Evolutionary conservation across 2,329 filamentous ascomycete genomes (phyloP).

Genomic region (Coleophoma cylindrospora): DNA sequence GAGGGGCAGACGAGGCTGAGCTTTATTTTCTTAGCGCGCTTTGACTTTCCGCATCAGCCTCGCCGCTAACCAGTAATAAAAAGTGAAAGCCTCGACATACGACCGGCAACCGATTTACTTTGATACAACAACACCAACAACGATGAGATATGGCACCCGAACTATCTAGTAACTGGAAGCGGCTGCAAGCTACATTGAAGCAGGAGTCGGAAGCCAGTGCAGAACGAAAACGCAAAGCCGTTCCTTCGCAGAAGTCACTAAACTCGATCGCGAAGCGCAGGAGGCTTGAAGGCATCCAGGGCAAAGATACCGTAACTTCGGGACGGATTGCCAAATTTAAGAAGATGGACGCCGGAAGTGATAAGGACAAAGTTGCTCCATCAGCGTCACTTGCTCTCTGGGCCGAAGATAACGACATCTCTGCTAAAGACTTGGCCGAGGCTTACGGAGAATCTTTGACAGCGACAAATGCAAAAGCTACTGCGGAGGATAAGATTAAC

Average conservation of each 20-base stretch:
- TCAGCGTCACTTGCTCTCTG: constrained; percentile 54
- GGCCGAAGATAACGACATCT: constrained; percentile 56
- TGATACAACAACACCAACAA: constrained; percentile 5
- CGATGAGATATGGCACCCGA: constrained; percentile 23
- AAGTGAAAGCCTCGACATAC: too few relatives aligned
- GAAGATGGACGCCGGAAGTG: constrained; percentile 54
- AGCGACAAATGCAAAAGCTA: constrained; percentile 39
- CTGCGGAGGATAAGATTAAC: constrained; percentile 51
- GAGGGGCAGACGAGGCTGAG: constrained; percentile 16
- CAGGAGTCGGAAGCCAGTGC: constrained; percentile 32
- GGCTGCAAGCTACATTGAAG: constrained; percentile 57
- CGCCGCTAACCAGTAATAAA: too few relatives aligned
- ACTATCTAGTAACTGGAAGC: constrained; percentile 73
- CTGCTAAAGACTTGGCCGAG: constrained; percentile 53
- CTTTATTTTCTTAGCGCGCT: background rate
- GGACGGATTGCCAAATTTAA: constrained; percentile 6
- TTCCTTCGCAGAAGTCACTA: constrained; percentile 21
- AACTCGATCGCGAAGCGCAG: constrained; percentile 27
- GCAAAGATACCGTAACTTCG: constrained; percentile 5
- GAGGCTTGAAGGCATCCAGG: constrained; percentile 21
- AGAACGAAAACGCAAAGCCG: constrained; percentile 27
- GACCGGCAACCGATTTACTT: constrained; percentile 1
- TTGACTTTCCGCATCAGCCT: background rate
- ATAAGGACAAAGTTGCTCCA: constrained; percentile 32
- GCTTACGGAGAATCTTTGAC: constrained; percentile 53